Evolutionary conservation across 2,329 filamentous ascomycete species (phyloP).

Genomic region (Colletotrichum limetticola): DNA sequence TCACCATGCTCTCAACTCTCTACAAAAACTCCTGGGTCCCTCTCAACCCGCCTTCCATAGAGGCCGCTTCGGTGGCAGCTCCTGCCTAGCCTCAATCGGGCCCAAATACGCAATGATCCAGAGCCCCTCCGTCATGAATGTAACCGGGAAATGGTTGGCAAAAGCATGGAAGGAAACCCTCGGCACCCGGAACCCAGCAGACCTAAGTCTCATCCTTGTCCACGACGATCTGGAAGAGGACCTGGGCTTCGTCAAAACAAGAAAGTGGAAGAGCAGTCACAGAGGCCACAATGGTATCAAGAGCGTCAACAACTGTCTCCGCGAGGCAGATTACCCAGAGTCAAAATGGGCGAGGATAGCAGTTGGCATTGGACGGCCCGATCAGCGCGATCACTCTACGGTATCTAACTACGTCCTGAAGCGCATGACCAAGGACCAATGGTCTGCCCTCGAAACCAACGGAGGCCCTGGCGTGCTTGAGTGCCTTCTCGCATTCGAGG

Average conservation of each 20-base stretch:
- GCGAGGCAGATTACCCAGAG: conserved; percentile 50
- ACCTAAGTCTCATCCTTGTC: conserved; percentile 74
- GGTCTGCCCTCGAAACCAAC: conserved; percentile 59
- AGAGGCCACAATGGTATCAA: conserved; percentile 82
- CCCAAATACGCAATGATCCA: conserved; percentile 76
- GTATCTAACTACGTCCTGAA: conserved; percentile 84
- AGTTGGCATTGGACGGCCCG: conserved; percentile 88
- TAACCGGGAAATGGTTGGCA: conserved; percentile 77
- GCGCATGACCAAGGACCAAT: conserved; percentile 68
- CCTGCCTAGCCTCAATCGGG: conserved; percentile 59
- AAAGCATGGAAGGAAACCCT: conserved; percentile 72
- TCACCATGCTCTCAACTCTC: conserved; percentile 76
- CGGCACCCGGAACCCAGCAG: conserved; percentile 44
- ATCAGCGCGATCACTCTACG: conserved; percentile 70
- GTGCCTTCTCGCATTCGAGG: conserved; percentile 58
- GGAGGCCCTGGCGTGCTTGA: conserved; percentile 64
- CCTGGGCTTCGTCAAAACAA: conserved; percentile 74
- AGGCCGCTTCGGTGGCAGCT: conserved; percentile 59
- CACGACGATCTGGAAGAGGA: conserved; percentile 88
- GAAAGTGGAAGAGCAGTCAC: conserved; percentile 70
- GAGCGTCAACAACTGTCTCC: conserved; percentile 67
- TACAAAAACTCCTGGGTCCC: conserved; percentile 61
- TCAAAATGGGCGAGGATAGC: conserved; percentile 71
- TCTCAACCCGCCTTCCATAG: conserved; percentile 61
- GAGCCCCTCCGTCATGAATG: conserved; percentile 85